Evolutionary conservation across 2,329 filamentous ascomycete species (phyloP), one percentile per base, ranked within the genome.

Genomic region (Aureobasidium sp.): DNA sequence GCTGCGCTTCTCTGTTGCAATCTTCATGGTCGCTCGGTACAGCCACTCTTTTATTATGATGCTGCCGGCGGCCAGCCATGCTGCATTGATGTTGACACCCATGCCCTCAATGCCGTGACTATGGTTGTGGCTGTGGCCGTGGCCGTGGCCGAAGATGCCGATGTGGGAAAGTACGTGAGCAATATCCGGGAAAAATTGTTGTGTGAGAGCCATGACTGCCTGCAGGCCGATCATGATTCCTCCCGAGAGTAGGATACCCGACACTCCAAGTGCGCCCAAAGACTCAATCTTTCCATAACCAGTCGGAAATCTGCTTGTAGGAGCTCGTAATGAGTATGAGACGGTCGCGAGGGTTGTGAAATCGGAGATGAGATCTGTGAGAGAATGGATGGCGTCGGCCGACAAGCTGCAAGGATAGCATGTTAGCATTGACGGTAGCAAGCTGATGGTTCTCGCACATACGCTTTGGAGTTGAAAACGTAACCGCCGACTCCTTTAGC

Each of bases 251-350:
- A 99, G 81, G 77, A 99, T 89, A 66, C 91, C 87, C 68, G 92
- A 97, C 37, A 99, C 94, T 17, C 93, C 94, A 63, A 99, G 78
- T 25, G 91, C 94, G 22, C 94, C 94, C 71, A 99, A 78, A 70
- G 91, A 96, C 79, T 99, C 94, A n/a, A 99, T 84, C 79, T 99
- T 99, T 72, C 94, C 94, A 72, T 96, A 99, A 1, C 94, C 94
- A 69, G 87, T 85, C 2, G 94, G 94, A 72, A 96, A 99, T 44
- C 84, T 84, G 61, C 88, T 83, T 12, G 89, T 90, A 0, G 94
- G 91, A 6, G 90, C 87, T 69, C 89, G 91, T 64, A 97, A 78
- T 64, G 92, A 96, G 86, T 90, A 96, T 22, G 92, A 93, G 51
- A 99, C 92, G 11, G 94, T 99, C 17, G 90, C 90, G 22, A 99